Evolutionary conservation across 345 rosid genomes (phyloP), one percentile per base, ranked within the genome.

Genomic region (Lumnitzera racemosa): DNA sequence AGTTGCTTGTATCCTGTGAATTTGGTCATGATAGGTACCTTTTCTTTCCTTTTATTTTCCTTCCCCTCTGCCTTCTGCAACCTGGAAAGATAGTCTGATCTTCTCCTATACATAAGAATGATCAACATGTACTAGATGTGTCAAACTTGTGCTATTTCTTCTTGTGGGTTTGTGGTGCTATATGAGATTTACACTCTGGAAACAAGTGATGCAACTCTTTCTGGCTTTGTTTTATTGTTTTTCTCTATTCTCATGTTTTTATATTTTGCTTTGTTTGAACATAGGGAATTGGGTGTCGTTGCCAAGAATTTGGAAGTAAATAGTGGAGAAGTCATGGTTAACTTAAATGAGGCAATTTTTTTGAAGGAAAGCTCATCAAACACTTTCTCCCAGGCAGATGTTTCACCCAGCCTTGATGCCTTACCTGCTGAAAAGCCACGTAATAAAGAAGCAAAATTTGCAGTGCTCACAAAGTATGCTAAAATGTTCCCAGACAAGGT

Each of bases 401-500:
- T 24, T 46, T 73, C 50, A 46, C 59, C 67, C 59, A 53, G 67
- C 67, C 62, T 59, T 63, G 77, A 70, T 68, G 57, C 80, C 57
- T 59, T 56, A 51, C 71, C 69, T 57, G 69, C 71, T 67, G 64
- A 77, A 64, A 81, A 66, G 72, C 74, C 78, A 60, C 75, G 43
- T 11, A 81, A 71, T 69, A 78, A 81, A 65, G 68, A 81, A 66
- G 70, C 80, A 36, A 70, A 74, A 29, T 63, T 81, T 60, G 81
- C 59, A 54, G 71, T 81, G 47, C 79, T 94, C 62, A 66, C 81
- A 17, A 88, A 90, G 68, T 77, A 66, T 76, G 71, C 80, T 76
- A 68, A 71, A 46, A 71, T 83, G 73, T 76, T 94, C 74, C 99
- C 99, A 25, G 96, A 90, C 67, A 86, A 81, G 99, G 99, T 86